Base-by-base conservation (phyloP, 2,329 filamentous ascomycete species). In the Setomelanomma holmii region DNA sequence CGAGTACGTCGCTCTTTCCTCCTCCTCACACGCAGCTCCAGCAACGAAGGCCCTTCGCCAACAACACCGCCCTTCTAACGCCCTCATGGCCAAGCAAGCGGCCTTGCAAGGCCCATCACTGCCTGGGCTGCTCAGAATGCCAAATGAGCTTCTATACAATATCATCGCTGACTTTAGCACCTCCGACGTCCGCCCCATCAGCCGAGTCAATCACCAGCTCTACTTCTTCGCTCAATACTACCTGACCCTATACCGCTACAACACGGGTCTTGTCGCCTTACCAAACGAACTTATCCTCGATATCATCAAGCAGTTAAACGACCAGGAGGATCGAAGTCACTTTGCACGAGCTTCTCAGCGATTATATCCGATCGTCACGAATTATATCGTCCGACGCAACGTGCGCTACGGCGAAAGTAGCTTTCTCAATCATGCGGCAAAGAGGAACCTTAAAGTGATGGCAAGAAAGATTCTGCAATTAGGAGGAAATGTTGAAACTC, bases 231-330 rank as follows among this genome's bases (percentile, higher is more conserved):
- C 39, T 12, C 17, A 21, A n/a, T 42, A 54, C 19, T 57, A 57
- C 27, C 27, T 49, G 38, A 21, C 17, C 23, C 33, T 40, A 33
- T 51, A 49, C 38, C 43, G 27, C 8, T 51, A 51, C 22, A 57
- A 49, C 19, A 30, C 16, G 5, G 51, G 50, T 16, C 40, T 60
- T 34, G 8, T 47, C 14, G 16, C 41, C 10, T 34, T 60, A 20
- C 51, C 56, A 41, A 56, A 54, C 35, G 47, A 60, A 34, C n/a
- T 60, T 19, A 34, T 55, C 20, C 34, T 52, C 30, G 39, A 53
- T 34, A 51, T 56, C 17, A 44, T 48, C 21, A 35, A 56, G 51
- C 45, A 50, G 38, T 27, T 60, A 21, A 19, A 27, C 20, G 17
- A 33, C 20, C 53, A 51, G 42, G 43, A 47, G 38, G 40, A 53